Evolutionary conservation across 2,329 filamentous ascomycete species (phyloP).

Genomic region (Elsinoe necatrix): DNA sequence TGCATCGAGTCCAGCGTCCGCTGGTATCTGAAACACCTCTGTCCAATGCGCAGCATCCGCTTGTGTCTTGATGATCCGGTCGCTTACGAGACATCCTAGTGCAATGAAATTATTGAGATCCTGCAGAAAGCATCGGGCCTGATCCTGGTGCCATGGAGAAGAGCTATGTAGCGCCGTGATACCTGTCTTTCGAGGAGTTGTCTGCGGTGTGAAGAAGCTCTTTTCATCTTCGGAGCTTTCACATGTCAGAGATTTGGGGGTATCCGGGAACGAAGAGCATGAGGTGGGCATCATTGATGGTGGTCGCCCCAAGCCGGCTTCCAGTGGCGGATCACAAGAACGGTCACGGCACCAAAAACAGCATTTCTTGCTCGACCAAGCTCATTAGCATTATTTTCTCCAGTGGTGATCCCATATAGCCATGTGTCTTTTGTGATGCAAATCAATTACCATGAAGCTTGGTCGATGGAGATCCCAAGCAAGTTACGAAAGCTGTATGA

Average conservation of each 20-base stretch:
- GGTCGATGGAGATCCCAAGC: not conserved
- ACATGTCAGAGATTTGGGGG: not conserved
- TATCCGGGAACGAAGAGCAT: not conserved
- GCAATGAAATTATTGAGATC: conserved; percentile 14
- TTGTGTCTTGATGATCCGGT: not conserved
- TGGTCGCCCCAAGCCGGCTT: not conserved
- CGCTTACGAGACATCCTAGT: conserved; percentile 1
- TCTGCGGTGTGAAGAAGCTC: not conserved
- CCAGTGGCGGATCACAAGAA: not conserved
- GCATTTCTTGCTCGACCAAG: no score
- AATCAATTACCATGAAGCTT: not conserved
- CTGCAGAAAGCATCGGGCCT: conserved; percentile 10
- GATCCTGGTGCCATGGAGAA: conserved; percentile 10
- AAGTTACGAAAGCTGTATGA: not conserved
- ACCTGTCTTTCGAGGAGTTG: conserved; percentile 1
- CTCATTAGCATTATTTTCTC: no score
- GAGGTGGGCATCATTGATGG: not conserved
- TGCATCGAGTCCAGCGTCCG: not conserved
- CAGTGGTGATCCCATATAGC: no score
- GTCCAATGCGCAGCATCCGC: not conserved
- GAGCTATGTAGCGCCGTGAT: not conserved
- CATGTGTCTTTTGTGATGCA: no score
- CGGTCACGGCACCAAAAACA: not conserved
- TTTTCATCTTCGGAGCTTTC: not conserved
- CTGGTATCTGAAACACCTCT: conserved; percentile 4